phyloP scores from a whole-genome alignment of 495 filamentous ascomycete genomes.

The Xylaria acuta region DNA sequence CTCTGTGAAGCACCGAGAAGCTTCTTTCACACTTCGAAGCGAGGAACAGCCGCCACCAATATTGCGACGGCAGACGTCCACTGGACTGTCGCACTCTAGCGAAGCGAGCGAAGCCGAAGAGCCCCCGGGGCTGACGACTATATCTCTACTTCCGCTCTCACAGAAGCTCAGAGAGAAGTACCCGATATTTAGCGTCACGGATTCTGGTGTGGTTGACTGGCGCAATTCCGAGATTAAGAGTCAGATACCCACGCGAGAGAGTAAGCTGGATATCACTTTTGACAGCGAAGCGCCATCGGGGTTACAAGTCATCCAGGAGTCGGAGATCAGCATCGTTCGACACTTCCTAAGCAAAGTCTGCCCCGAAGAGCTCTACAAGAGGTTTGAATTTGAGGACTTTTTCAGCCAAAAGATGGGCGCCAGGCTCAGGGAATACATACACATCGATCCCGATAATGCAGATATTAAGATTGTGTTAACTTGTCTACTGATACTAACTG shows the following conservation, averaged over 20 bases:
- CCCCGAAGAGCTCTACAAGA: slow-evolving; percentile 40
- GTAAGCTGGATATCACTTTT: slow-evolving; percentile 10
- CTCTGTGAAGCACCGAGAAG: slow-evolving; percentile 34
- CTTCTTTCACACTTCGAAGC: background rate
- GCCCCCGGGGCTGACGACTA: slow-evolving; percentile 23
- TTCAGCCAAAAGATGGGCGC: slow-evolving; percentile 44
- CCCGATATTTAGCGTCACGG: slow-evolving; percentile 43
- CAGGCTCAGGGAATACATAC: slow-evolving; percentile 36
- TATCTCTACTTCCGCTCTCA: slow-evolving; percentile 45
- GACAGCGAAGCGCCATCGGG: slow-evolving; percentile 1
- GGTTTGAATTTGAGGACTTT: slow-evolving; percentile 48
- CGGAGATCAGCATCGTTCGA: slow-evolving; percentile 44
- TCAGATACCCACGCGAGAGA: slow-evolving; percentile 29
- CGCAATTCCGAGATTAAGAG: slow-evolving; percentile 35
- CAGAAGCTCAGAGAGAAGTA: slow-evolving; percentile 47
- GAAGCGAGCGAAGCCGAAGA: slow-evolving; percentile 22
- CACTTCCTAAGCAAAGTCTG: slow-evolving; percentile 48
- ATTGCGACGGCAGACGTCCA: slow-evolving; percentile 1
- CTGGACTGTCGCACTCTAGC: background rate
- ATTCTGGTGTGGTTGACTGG: slow-evolving; percentile 36
- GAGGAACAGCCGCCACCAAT: slow-evolving; percentile 2
- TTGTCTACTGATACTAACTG: slow-evolving; percentile 36
- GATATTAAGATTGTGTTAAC: slow-evolving; percentile 41
- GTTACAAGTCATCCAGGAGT: slow-evolving; percentile 42
- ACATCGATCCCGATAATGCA: slow-evolving; percentile 36